Conservation (phyloP, 2,329 filamentous ascomycete genomes). For the Scortechinia acanthostroma region DNA sequence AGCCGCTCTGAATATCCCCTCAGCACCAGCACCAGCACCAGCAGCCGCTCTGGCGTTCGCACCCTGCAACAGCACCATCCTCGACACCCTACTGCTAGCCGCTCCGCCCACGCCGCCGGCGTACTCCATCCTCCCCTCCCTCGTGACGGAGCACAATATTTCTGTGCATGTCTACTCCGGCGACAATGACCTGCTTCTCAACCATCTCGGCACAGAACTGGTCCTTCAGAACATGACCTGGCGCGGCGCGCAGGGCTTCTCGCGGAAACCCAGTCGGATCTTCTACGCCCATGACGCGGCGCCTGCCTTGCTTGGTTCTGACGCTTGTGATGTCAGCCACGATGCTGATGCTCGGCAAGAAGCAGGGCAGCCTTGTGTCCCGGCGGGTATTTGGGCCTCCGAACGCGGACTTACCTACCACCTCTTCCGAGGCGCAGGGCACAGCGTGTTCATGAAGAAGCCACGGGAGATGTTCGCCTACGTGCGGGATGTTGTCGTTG, state of each 20-base stretch:
- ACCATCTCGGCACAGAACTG: conserved; percentile 22
- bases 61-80: background rate
- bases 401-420: conserved; percentile 24
- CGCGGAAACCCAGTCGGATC: conserved; percentile 10
- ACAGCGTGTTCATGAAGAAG: conserved; percentile 18
- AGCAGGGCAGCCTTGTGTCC: background rate
- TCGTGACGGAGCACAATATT: conserved; percentile 9
- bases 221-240: conserved; percentile 29
- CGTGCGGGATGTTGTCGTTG: conserved; percentile 19
- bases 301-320: no score
- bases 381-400: conserved; percentile 17
- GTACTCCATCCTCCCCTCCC: background rate
- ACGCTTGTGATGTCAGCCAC: no score
- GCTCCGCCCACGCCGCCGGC: background rate
- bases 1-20: conserved; percentile 16
- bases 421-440: conserved; percentile 20
- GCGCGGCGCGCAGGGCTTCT: conserved; percentile 22
- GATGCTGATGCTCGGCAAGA: no score
- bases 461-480: conserved; percentile 23
- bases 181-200: conserved; percentile 25
- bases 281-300: conserved; percentile 13
- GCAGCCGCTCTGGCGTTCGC: background rate
- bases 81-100: background rate
- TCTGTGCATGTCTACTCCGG: conserved; percentile 24
- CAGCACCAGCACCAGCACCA: background rate